Percentiles rank a stretch among this genome's conserved stretches.
Conservation (phyloP, 148 eudicot species). For the Chenopodium quinoa region DNA sequence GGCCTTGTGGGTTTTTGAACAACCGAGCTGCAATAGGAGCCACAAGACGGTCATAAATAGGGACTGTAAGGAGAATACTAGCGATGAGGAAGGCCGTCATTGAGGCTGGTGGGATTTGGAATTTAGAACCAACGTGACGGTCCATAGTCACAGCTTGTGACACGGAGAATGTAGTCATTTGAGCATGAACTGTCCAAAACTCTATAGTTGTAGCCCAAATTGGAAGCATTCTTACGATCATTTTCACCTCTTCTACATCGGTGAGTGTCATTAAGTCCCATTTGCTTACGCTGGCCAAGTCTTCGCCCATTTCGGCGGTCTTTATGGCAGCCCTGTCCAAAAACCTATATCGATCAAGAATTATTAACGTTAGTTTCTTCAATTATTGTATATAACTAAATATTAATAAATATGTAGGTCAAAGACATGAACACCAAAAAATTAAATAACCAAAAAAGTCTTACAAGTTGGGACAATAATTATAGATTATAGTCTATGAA, state of each 20-base stretch:
- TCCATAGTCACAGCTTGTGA: slow-evolving; percentile 65
- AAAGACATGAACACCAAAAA: too few species aligned
- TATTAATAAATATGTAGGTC: too few species aligned
- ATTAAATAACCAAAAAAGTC: too few species aligned
- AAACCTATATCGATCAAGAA: too few species aligned
- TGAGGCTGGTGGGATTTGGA: slow-evolving; percentile 61
- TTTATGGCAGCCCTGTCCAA: slow-evolving; percentile 41
- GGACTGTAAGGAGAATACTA: slow-evolving; percentile 47
- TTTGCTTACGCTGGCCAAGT: slow-evolving; percentile 18
- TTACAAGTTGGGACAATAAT: too few species aligned
- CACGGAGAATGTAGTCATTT: slow-evolving; percentile 68
- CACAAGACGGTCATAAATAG: slow-evolving; percentile 52
- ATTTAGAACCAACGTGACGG: slow-evolving; percentile 39
- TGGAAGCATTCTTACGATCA: slow-evolving; percentile 53
- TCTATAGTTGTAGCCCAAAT: slow-evolving; percentile 70
- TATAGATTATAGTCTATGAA: too few species aligned
- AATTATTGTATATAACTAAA: too few species aligned
- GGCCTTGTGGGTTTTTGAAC: slow-evolving; percentile 44
- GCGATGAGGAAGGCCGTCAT: slow-evolving; percentile 59
- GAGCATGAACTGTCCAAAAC: slow-evolving; percentile 68
- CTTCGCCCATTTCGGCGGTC: slow-evolving; percentile 10
- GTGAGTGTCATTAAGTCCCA: slow-evolving; percentile 41
- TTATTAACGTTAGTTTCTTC: too few species aligned
- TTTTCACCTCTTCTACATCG: slow-evolving; percentile 68
- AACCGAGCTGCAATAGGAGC: slow-evolving; percentile 40